Percentiles rank a stretch among this genome's conserved stretches.
phyloP scores from a whole-genome alignment of 805 yeast genomes.

The Schwanniomyces vanrijiae region DNA sequence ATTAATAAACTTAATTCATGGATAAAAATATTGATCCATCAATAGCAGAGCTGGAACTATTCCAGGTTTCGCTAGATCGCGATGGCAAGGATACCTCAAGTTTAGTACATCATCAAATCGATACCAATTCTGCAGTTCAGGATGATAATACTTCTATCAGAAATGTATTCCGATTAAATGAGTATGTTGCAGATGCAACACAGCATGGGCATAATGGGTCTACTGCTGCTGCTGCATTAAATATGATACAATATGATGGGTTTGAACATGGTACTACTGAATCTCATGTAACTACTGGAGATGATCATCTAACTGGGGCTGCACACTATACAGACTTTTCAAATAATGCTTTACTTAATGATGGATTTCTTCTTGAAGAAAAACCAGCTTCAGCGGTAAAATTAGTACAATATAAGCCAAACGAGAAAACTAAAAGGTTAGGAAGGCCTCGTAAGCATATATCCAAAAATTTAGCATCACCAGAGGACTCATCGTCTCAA shows the following conservation, averaged over 20 bases:
- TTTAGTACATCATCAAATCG: neutral
- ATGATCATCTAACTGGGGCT: neutral
- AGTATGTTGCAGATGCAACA: slow-evolving; percentile 9
- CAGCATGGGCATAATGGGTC: slow-evolving; percentile 4
- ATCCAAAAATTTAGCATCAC: slow-evolving; percentile 10
- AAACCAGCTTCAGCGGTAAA: slow-evolving; percentile 6
- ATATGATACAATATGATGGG: slow-evolving; percentile 18
- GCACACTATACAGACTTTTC: neutral
- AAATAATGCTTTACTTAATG: neutral
- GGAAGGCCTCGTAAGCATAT: slow-evolving; percentile 37
- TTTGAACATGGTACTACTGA: slow-evolving; percentile 6
- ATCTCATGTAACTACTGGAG: neutral
- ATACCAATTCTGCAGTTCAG: slow-evolving; percentile 2
- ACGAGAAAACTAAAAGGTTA: slow-evolving; percentile 28
- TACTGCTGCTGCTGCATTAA: slow-evolving; percentile 19
- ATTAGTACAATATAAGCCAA: slow-evolving; percentile 33
- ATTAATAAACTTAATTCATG: slow-evolving; percentile 6
- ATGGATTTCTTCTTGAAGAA: neutral
- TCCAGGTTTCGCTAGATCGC: slow-evolving; percentile 8
- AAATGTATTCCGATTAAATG: slow-evolving; percentile 14
- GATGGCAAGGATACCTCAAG: neutral
- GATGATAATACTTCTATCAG: slow-evolving; percentile 3
- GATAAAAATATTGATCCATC: slow-evolving; percentile 19
- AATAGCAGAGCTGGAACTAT: slow-evolving; percentile 15
- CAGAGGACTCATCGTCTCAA: slow-evolving; percentile 18